Percentiles rank a stretch among this genome's conserved stretches.
These are phyloP conservation scores for Puccinia hordei DNA, from an alignment of 1,284 basidiomycete species.

Conservation along the genomic window DNA sequence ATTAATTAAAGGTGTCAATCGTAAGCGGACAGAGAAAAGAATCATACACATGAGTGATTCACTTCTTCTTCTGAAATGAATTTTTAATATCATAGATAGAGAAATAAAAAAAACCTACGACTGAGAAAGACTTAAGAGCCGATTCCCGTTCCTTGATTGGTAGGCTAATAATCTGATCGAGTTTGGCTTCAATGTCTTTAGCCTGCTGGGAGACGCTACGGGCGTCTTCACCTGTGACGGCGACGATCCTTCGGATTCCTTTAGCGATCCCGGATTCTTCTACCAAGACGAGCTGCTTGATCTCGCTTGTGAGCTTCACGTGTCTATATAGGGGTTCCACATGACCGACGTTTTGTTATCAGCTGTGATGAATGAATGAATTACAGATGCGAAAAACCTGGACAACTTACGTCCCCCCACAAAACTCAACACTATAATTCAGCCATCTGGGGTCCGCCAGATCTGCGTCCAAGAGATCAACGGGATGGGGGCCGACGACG, in stretches of 20 bases:
- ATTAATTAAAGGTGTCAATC: neutral
- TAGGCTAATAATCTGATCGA: conserved; percentile 70
- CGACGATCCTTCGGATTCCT: conserved; percentile 90
- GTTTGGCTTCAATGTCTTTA: conserved; percentile 67
- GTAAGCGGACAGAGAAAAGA: neutral
- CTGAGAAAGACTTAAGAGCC: conserved; percentile 76
- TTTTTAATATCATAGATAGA: neutral
- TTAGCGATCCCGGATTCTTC: conserved; percentile 98
- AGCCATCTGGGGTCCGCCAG: conserved; percentile 88
- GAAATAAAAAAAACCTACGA: conserved; percentile 26
- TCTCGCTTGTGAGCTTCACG: conserved; percentile 90
- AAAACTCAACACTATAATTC: conserved; percentile 89
- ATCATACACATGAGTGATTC: neutral
- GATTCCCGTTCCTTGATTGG: conserved; percentile 80
- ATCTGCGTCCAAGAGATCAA: conserved; percentile 76
- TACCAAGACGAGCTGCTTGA: conserved; percentile 89
- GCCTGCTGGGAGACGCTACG: conserved; percentile 75
- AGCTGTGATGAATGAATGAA: neutral
- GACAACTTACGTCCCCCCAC: conserved; percentile 84
- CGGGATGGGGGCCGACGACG: conserved; percentile 79
- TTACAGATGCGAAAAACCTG: neutral
- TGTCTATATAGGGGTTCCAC: conserved; percentile 65
- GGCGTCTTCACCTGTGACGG: conserved; percentile 92
- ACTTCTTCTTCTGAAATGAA: neutral
- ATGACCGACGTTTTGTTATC: neutral